phyloP scores from a whole-genome alignment of 306 rosid species.

The Heteromeles arbutifolia region DNA sequence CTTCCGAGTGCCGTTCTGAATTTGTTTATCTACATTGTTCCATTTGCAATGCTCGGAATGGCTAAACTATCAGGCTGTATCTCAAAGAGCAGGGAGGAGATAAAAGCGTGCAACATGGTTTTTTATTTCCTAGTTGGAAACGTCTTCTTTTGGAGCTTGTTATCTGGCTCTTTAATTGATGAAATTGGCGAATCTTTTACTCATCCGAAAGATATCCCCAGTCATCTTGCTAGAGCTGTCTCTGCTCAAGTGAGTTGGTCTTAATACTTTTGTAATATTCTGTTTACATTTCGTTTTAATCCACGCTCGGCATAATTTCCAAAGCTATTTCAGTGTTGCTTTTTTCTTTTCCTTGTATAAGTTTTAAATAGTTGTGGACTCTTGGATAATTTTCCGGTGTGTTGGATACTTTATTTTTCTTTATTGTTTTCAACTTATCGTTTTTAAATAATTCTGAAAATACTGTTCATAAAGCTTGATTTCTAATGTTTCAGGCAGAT shows the following conservation, averaged over 20 bases:
- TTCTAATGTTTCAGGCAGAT: constrained; percentile 61
- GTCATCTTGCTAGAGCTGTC: constrained; percentile 70
- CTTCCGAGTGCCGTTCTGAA: constrained; percentile 84
- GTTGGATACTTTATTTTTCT: neutral
- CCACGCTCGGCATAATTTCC: neutral
- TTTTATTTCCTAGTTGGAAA: constrained; percentile 90
- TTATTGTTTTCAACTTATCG: neutral
- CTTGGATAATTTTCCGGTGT: neutral
- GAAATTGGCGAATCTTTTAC: constrained; percentile 59
- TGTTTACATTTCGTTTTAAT: neutral
- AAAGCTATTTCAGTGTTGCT: neutral
- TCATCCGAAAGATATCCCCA: constrained; percentile 58
- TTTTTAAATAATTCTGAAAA: no score
- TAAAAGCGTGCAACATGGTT: constrained; percentile 88
- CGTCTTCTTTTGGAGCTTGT: constrained; percentile 74
- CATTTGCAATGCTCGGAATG: constrained; percentile 83
- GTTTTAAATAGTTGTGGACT: neutral
- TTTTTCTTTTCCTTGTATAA: neutral
- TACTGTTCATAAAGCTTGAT: neutral
- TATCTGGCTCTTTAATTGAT: constrained; percentile 90
- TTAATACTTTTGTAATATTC: neutral
- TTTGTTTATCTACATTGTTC: constrained; percentile 69
- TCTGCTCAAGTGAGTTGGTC: constrained; percentile 63
- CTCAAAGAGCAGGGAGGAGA: constrained; percentile 85
- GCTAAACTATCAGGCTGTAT: constrained; percentile 74